Conservation (phyloP, 1,139 yeast genomes). For the Diutina scorzettiae region DNA sequence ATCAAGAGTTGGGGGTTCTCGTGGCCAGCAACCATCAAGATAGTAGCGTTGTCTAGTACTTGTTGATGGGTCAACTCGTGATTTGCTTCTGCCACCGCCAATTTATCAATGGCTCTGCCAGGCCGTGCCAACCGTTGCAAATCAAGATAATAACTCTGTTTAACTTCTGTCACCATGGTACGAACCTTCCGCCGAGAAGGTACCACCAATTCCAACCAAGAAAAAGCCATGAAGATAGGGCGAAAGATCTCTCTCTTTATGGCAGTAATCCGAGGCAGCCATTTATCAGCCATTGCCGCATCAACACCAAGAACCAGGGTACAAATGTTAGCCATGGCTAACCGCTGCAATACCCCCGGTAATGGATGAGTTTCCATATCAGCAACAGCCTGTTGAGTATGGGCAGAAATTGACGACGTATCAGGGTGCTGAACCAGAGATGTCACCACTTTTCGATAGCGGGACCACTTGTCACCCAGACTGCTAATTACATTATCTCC, state of each 20-base stretch:
- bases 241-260: constrained; percentile 45
- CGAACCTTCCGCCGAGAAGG: constrained; percentile 37
- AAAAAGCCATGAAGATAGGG: constrained; percentile 45
- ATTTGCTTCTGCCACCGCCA: constrained; percentile 25
- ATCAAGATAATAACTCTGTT: constrained; percentile 16
- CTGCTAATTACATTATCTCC: constrained; percentile 57
- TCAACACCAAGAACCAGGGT: constrained; percentile 40
- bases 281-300: constrained; percentile 17
- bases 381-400: constrained; percentile 19
- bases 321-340: constrained; percentile 39
- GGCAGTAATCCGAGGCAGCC: constrained; percentile 17
- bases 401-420: constrained; percentile 19
- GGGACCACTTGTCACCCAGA: constrained; percentile 43
- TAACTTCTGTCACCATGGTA: constrained; percentile 30
- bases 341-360: constrained; percentile 33
- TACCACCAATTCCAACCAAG: constrained; percentile 38
- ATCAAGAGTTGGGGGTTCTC: constrained; percentile 49
- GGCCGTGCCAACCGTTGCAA: constrained; percentile 9
- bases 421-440: constrained; percentile 43
- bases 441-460: constrained; percentile 34
- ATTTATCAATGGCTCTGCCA: background rate
- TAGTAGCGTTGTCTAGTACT: constrained; percentile 44
- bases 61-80: constrained; percentile 32
- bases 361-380: constrained; percentile 13
- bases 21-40: constrained; percentile 49